Percentiles rank a stretch among this genome's conserved stretches.
phyloP scores from a whole-genome alignment of 805 yeast species.

The Hanseniaspora pseudoguilliermondii region DNA sequence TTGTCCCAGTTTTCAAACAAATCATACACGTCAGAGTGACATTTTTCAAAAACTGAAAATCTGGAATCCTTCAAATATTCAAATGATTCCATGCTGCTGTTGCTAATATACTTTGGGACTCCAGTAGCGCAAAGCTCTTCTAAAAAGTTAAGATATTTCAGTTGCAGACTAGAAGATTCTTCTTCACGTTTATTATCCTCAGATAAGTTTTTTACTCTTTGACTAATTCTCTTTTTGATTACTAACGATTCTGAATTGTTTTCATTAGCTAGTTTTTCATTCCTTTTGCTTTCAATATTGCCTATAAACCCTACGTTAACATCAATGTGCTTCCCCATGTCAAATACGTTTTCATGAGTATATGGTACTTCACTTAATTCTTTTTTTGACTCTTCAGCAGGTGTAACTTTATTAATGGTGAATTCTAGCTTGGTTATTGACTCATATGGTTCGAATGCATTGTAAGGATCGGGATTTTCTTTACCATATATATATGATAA shows the following conservation, averaged over 20 bases:
- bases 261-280: background rate
- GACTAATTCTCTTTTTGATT: background rate
- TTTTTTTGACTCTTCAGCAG: background rate
- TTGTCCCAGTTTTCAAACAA: constrained; percentile 29
- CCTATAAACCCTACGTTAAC: background rate
- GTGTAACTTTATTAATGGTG: background rate
- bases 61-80: background rate
- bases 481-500: background rate
- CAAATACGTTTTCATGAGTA: no score
- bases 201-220: constrained; percentile 4
- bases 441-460: background rate
- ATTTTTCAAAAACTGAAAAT: background rate
- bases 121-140: background rate
- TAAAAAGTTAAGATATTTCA: background rate
- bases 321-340: background rate
- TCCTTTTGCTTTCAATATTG: background rate
- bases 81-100: background rate
- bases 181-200: constrained; percentile 3
- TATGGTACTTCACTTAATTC: no score
- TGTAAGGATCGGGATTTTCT: constrained; percentile 11
- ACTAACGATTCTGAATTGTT: background rate
- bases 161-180: background rate
- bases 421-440: constrained; percentile 1
- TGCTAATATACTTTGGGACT: background rate
- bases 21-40: constrained; percentile 24